phyloP scores from a whole-genome alignment of 2,329 filamentous ascomycete species.

The Aspergillus proliferans region DNA sequence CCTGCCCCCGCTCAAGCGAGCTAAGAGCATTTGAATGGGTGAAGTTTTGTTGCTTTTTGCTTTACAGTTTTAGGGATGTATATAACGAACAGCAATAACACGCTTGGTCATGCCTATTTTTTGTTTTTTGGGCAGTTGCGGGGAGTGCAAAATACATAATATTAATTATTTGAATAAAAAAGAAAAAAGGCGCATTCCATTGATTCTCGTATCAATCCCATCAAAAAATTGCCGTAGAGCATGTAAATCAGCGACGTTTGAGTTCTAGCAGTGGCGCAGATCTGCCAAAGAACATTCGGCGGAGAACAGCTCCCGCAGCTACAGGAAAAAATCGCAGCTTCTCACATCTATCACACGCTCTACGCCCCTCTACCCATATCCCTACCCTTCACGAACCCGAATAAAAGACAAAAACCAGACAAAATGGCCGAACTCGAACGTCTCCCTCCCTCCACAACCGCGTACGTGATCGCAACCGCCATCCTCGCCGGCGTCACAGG shows the following conservation, averaged over 20 bases:
- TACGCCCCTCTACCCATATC: background rate
- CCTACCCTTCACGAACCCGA: background rate
- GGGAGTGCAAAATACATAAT: too few relatives aligned
- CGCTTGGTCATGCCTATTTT: conserved; percentile 7
- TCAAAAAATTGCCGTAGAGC: too few relatives aligned
- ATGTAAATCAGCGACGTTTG: conserved; percentile 3
- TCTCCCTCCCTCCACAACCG: conserved; percentile 47
- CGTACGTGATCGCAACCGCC: conserved; percentile 65
- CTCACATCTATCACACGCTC: background rate
- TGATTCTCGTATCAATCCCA: too few relatives aligned
- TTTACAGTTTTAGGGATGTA: conserved; percentile 22
- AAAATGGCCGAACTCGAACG: conserved; percentile 34
- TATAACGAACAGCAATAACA: conserved; percentile 21
- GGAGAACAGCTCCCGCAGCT: too few relatives aligned
- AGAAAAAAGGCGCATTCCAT: too few relatives aligned
- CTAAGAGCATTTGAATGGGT: conserved; percentile 11
- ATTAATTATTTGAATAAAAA: too few relatives aligned
- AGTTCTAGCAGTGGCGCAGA: background rate
- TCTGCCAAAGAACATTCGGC: too few relatives aligned
- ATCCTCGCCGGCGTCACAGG: conserved; percentile 69
- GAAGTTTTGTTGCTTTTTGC: conserved; percentile 7
- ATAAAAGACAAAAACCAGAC: background rate
- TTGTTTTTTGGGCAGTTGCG: background rate
- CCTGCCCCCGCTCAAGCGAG: conserved; percentile 13
- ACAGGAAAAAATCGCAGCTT: background rate